phyloP scores from a whole-genome alignment of 257 asterid genomes.

The Solanum arcanum region DNA sequence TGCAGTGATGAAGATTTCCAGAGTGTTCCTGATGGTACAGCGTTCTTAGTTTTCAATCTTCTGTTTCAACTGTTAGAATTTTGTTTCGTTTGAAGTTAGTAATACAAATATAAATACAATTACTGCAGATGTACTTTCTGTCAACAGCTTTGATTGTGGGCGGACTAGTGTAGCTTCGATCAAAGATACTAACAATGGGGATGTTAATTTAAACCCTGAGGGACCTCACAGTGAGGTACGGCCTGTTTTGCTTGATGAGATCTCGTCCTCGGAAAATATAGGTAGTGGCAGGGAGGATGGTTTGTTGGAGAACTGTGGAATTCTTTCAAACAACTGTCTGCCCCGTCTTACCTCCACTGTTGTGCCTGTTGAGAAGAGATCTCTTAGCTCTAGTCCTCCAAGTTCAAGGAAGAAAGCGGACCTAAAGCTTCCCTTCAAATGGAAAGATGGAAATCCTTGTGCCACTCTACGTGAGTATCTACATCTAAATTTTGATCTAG shows the following conservation, averaged over 20 bases:
- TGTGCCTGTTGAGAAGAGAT: conserved; percentile 50
- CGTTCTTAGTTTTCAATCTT: neutral
- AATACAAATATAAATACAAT: neutral
- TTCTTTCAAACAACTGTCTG: conserved; percentile 62
- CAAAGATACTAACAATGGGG: neutral
- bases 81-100: neutral
- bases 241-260: conserved; percentile 32
- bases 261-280: conserved; percentile 33
- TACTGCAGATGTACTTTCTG: conserved; percentile 39
- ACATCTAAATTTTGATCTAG: neutral
- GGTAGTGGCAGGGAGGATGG: conserved; percentile 31
- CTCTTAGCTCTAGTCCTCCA: conserved; percentile 60
- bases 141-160: conserved; percentile 33
- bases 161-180: neutral
- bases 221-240: conserved; percentile 19
- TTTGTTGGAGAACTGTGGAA: conserved; percentile 63
- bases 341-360: conserved; percentile 81
- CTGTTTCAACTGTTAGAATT: neutral
- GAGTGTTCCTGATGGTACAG: conserved; percentile 77
- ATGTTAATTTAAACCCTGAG: neutral
- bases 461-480: conserved; percentile 49
- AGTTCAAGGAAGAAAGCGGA: conserved; percentile 60
- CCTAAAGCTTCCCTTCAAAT: conserved; percentile 54
- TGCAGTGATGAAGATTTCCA: conserved; percentile 86
- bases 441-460: conserved; percentile 73